Percentiles rank a stretch among this genome's conserved stretches.
phyloP scores from a whole-genome alignment of 805 yeast genomes.

The Sporopachydermia lactativora region DNA sequence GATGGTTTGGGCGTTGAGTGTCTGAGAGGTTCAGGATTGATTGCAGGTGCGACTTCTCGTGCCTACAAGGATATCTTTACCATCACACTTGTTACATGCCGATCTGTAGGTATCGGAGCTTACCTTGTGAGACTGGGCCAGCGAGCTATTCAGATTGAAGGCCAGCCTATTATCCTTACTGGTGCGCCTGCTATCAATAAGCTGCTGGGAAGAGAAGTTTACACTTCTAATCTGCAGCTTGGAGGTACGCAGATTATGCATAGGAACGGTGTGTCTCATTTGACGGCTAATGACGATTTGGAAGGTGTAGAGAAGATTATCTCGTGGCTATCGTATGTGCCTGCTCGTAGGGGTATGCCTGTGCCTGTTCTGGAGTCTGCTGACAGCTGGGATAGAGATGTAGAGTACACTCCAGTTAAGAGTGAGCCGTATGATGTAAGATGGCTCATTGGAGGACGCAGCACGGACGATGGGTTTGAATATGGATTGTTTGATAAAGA shows the following conservation, averaged over 20 bases:
- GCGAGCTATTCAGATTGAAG: constrained; percentile 97
- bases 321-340: constrained; percentile 92
- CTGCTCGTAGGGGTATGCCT: constrained; percentile 79
- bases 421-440: constrained; percentile 79
- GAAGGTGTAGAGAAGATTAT: constrained; percentile 92
- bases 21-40: constrained; percentile 93
- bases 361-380: constrained; percentile 71
- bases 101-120: constrained; percentile 99
- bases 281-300: constrained; percentile 92
- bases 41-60: constrained; percentile 97
- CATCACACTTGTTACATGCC: constrained; percentile 95
- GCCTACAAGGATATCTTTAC: constrained; percentile 98
- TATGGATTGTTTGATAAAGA: constrained; percentile 82
- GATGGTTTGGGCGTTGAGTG: constrained; percentile 98
- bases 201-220: constrained; percentile 91
- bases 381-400: constrained; percentile 89
- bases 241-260: constrained; percentile 99
- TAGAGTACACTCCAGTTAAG: constrained; percentile 64
- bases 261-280: constrained; percentile 94
- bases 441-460: constrained; percentile 85
- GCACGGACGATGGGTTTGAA: constrained; percentile 59
- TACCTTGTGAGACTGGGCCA: constrained; percentile 96
- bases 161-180: constrained; percentile 95
- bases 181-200: constrained; percentile 99
- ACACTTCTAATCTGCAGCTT: constrained; percentile 89